phyloP scores from a whole-genome alignment of 1,284 basidiomycete genomes.

The Trametes versicolor region DNA sequence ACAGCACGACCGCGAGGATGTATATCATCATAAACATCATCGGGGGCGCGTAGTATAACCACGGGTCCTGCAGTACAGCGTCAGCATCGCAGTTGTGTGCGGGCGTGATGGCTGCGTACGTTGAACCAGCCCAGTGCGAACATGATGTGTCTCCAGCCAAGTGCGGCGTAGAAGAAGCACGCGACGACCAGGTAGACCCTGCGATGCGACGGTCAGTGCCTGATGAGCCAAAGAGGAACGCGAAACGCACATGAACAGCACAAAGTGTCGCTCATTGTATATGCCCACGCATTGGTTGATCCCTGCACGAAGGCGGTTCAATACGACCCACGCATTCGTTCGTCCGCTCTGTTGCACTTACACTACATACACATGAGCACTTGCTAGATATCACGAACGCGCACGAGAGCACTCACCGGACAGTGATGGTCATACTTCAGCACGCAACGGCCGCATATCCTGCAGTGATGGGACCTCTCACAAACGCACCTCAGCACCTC shows the following conservation, averaged over 20 bases:
- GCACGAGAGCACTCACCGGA: slow-evolving; percentile 65
- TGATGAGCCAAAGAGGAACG: background rate
- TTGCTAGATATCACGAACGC: background rate
- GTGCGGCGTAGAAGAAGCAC: slow-evolving; percentile 62
- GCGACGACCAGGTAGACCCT: slow-evolving; percentile 81
- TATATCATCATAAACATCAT: slow-evolving; percentile 79
- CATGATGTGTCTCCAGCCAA: slow-evolving; percentile 69
- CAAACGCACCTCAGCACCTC: slow-evolving; percentile 33
- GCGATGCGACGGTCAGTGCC: background rate
- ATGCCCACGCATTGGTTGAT: slow-evolving; percentile 97
- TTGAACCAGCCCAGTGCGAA: slow-evolving; percentile 61
- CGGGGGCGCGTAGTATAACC: slow-evolving; percentile 75
- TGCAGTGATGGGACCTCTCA: slow-evolving; percentile 95
- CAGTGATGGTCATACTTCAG: slow-evolving; percentile 97
- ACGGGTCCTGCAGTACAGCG: slow-evolving; percentile 50
- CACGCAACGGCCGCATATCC: slow-evolving; percentile 91
- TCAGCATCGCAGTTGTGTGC: background rate
- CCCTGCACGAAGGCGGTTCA: slow-evolving; percentile 63
- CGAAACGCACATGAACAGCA: slow-evolving; percentile 86
- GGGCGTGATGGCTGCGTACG: slow-evolving; percentile 32
- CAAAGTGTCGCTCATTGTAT: slow-evolving; percentile 95
- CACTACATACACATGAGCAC: slow-evolving; percentile 48
- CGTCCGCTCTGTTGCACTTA: slow-evolving; percentile 41
- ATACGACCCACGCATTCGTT: background rate
- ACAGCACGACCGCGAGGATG: slow-evolving; percentile 80